Evolutionary conservation across 2,329 filamentous ascomycete genomes (phyloP), one percentile per base, ranked within the genome.

Genomic region (Aspergillus bombycis): DNA sequence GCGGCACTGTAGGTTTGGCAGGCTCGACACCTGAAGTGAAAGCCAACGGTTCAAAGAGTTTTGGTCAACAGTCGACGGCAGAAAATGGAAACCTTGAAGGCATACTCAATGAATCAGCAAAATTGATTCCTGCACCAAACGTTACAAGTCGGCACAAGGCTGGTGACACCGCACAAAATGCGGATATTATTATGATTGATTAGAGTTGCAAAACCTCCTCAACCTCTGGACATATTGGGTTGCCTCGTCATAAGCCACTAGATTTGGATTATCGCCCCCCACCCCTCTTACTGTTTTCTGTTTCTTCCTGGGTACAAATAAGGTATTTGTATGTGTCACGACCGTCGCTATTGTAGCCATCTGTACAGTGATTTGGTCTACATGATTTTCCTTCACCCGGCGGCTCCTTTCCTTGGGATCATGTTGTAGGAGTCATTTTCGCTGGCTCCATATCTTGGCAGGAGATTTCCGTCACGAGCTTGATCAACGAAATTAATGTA

Each of bases 121-220:
- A 9, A 14, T 34, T 59, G 12, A 16, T 55, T 14, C 16, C 43
- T 12, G 23, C 38, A 12, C 23, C 46, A 21, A 57, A 50, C 30
- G 56, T 57, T 36, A 65, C 32, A 52, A 56, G 26, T 41, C 62
- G 60, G 28, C 59, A 57, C 21, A 38, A 50, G 14, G 11, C 46
- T 30, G 59, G 30, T 41, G n/a, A 57, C 38, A 50, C 65, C 11
- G 62, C 21, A 16, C 48, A 66, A 16, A 70, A 69, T 30, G 58
- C 71, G 30, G 74, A 78, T 67, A 64, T 78, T 56, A 79, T 78
- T 55, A 78, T 73, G 65, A 78, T 78, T 66, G 77, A 78, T 62
- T 78, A 52, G 70, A 60, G 54, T 19, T 34, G 32, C 28, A 19
- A 14, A 5, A 4, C 8, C 38, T 36, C 23, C 26, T 21, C 8